A percentile compares a stretch with the other conserved stretches of the same genome.
Evolutionary conservation across 2,329 filamentous ascomycete genomes (phyloP).

Genomic region (Fusarium euwallaceae): DNA sequence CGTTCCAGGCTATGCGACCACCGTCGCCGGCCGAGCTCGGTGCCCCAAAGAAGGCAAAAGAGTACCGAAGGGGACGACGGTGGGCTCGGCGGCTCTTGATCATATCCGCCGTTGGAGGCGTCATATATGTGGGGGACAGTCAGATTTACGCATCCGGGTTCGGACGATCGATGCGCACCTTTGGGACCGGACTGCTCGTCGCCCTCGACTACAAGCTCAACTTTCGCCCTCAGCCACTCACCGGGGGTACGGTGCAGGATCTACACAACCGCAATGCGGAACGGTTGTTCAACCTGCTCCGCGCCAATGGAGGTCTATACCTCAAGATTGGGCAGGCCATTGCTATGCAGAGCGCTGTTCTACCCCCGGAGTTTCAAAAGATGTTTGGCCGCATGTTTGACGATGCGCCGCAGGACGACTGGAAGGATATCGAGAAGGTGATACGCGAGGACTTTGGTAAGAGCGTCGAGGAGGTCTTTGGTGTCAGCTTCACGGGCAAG

Average conservation of each 20-base stretch:
- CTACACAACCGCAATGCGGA: constrained; percentile 88
- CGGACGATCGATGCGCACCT: constrained; percentile 83
- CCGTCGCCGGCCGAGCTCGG: constrained; percentile 85
- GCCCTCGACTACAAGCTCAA: constrained; percentile 97
- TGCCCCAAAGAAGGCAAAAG: constrained; percentile 76
- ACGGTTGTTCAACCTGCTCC: constrained; percentile 83
- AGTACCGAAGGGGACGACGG: constrained; percentile 77
- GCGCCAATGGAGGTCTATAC: constrained; percentile 91
- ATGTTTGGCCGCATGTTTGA: constrained; percentile 99
- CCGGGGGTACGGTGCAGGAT: constrained; percentile 79
- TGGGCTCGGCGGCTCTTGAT: constrained; percentile 82
- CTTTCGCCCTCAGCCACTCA: constrained; percentile 83
- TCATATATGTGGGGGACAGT: constrained; percentile 77
- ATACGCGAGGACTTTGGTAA: constrained; percentile 91
- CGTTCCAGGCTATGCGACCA: constrained; percentile 77
- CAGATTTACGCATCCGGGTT: constrained; percentile 84
- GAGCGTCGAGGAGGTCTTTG: constrained; percentile 90
- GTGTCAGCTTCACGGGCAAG: constrained; percentile 82
- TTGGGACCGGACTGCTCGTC: constrained; percentile 81
- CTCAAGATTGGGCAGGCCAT: constrained; percentile 98
- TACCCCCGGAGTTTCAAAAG: constrained; percentile 93
- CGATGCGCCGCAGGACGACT: constrained; percentile 93
- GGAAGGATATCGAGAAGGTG: constrained; percentile 87
- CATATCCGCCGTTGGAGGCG: constrained; percentile 69
- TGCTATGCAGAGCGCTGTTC: constrained; percentile 95